Percentiles rank a stretch among this genome's conserved stretches.
Conservation (phyloP, 345 rosid species). For the Syzygium aqueum region DNA sequence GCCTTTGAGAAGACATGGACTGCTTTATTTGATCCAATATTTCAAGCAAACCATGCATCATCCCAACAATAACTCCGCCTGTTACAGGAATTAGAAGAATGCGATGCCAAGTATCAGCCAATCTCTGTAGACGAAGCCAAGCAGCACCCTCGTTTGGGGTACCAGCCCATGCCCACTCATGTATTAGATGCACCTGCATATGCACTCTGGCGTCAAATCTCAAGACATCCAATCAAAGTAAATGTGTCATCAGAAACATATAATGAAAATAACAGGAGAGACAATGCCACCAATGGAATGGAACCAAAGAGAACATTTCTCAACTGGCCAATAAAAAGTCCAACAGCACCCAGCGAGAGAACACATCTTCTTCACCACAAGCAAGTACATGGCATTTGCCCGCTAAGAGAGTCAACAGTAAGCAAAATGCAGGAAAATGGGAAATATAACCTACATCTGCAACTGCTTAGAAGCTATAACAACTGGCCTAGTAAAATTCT, state of each 20-base stretch:
- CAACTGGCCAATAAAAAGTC: not conserved
- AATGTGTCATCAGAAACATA: not conserved
- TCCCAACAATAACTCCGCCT: slow-evolving; percentile 92
- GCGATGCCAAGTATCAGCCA: slow-evolving; percentile 94
- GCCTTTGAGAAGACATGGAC: slow-evolving; percentile 53
- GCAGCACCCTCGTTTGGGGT: slow-evolving; percentile 98
- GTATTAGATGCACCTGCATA: slow-evolving; percentile 72
- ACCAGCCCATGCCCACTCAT: slow-evolving; percentile 99
- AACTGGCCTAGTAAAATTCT: not conserved
- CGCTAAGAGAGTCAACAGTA: not conserved
- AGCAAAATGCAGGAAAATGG: not conserved
- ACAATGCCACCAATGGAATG: not conserved
- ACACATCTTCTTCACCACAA: not conserved
- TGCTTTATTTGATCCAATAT: slow-evolving; percentile 84
- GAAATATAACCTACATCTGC: not conserved
- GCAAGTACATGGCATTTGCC: not conserved
- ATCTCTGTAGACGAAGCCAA: slow-evolving; percentile 83
- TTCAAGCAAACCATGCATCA: slow-evolving; percentile 97
- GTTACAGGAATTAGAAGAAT: slow-evolving; percentile 87
- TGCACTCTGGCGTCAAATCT: not conserved
- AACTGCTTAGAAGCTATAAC: not conserved
- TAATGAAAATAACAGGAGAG: not conserved
- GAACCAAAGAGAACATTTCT: not conserved
- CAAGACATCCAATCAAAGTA: not conserved
- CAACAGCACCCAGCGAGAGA: not conserved